These are phyloP conservation scores for Bryoglossum gracile DNA, from an alignment of 495 filamentous ascomycete genomes.

Conservation along the genomic window DNA sequence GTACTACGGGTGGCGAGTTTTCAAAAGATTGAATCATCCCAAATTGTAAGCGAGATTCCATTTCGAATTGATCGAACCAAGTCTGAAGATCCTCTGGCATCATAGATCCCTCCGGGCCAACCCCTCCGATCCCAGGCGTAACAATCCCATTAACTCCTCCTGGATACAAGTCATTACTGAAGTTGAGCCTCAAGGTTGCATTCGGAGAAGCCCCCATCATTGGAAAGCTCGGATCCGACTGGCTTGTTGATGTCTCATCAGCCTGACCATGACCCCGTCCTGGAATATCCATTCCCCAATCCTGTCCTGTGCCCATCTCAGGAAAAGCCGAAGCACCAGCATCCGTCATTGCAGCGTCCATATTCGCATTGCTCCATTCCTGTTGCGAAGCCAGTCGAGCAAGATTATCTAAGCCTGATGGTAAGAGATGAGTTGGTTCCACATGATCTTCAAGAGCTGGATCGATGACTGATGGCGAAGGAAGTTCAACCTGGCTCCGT, in stretches of 20 bases:
- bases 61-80: constrained; percentile 19
- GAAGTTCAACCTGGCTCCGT: constrained; percentile 19
- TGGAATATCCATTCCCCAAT: constrained; percentile 10
- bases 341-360: constrained; percentile 32
- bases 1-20: not conserved
- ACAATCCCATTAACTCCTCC: constrained; percentile 32
- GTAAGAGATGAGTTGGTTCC: constrained; percentile 4
- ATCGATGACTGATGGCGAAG: constrained; percentile 27
- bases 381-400: constrained; percentile 14
- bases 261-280: constrained; percentile 25
- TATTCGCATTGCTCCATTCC: constrained; percentile 9
- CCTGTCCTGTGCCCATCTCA: constrained; percentile 27
- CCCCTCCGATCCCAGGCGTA: constrained; percentile 30
- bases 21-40: constrained; percentile 1
- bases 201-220: constrained; percentile 34
- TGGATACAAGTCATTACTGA: constrained; percentile 32
- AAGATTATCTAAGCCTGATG: constrained; percentile 15
- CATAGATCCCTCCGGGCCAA: constrained; percentile 6
- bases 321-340: constrained; percentile 31
- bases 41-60: constrained; percentile 4
- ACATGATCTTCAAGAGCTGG: constrained; percentile 32
- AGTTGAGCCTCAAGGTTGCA: constrained; percentile 27
- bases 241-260: constrained; percentile 20
- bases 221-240: constrained; percentile 30
- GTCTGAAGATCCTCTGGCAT: constrained; percentile 15